A percentile compares a stretch with the other conserved stretches of the same genome.
phyloP scores from a whole-genome alignment of 2,329 filamentous ascomycete species.

The Bipolaris gigantea region DNA sequence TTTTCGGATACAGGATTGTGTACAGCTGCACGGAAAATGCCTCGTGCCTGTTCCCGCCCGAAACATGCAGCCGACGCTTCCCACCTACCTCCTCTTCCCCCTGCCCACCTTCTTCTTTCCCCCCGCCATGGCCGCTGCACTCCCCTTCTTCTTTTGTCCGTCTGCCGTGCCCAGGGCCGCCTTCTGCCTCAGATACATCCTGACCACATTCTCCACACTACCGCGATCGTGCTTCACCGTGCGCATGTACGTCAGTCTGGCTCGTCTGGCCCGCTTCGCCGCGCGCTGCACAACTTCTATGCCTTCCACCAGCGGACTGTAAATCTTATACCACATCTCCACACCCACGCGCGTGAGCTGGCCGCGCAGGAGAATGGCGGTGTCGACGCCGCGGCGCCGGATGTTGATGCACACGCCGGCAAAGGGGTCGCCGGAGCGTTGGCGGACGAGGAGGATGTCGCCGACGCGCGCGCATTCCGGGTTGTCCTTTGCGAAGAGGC shows the following conservation, averaged over 20 bases:
- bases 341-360: slow-evolving; percentile 84
- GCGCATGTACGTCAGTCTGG: slow-evolving; percentile 87
- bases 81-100: slow-evolving; percentile 35
- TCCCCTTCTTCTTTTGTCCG: slow-evolving; percentile 35
- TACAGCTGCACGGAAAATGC: slow-evolving; percentile 10
- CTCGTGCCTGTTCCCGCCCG: no score
- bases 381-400: slow-evolving; percentile 82
- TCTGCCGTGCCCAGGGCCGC: slow-evolving; percentile 38
- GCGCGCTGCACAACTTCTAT: slow-evolving; percentile 92
- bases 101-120: slow-evolving; percentile 33
- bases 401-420: slow-evolving; percentile 87
- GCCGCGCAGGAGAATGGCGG: slow-evolving; percentile 81
- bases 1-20: slow-evolving; percentile 8
- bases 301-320: slow-evolving; percentile 82
- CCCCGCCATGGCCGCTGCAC: slow-evolving; percentile 25
- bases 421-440: slow-evolving; percentile 84
- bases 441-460: slow-evolving; percentile 88
- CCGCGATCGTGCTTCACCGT: slow-evolving; percentile 44
- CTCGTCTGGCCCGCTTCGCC: slow-evolving; percentile 81
- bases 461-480: slow-evolving; percentile 79
- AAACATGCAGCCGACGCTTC: no score
- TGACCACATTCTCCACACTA: slow-evolving; percentile 44
- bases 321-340: slow-evolving; percentile 98
- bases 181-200: slow-evolving; percentile 43
- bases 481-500: slow-evolving; percentile 78